Conservation (phyloP, 208 protist species). For the Naegleria gruberi region DNA sequence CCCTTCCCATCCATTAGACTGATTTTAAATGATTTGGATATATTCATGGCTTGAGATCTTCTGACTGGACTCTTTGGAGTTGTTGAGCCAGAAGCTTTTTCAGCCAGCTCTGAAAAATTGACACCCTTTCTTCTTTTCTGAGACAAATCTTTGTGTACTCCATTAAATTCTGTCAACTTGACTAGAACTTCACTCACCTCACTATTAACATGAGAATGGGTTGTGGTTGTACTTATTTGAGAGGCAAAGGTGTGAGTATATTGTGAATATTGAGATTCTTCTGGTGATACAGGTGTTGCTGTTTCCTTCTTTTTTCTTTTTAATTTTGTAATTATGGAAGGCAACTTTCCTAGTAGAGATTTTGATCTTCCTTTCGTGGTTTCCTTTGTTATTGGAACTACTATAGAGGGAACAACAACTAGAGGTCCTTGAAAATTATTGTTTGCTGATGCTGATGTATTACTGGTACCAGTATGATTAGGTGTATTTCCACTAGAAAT, state of each 20-base stretch:
- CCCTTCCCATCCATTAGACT: not conserved
- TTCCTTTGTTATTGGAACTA: too few relatives aligned
- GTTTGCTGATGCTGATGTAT: not conserved
- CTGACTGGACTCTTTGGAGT: not conserved
- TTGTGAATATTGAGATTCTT: not conserved
- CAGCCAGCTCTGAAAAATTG: too few relatives aligned
- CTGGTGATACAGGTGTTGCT: not conserved
- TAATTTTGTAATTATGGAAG: not conserved
- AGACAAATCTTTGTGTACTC: too few relatives aligned
- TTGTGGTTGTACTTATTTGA: too few relatives aligned
- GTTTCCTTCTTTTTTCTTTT: not conserved
- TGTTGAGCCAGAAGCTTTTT: too few relatives aligned
- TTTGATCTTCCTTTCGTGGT: not conserved
- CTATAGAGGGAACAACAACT: too few relatives aligned
- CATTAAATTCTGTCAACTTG: too few relatives aligned
- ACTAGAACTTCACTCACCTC: too few relatives aligned
- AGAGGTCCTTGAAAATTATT: too few relatives aligned
- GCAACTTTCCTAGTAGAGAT: not conserved
- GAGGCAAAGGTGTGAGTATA: too few relatives aligned
- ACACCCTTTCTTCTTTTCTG: too few relatives aligned
- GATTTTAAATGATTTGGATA: not conserved
- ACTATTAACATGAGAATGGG: too few relatives aligned
- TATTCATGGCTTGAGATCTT: not conserved
- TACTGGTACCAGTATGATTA: not conserved
- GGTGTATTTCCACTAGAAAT: not conserved